Base-by-base conservation (phyloP, 2,329 filamentous ascomycete species). In the Colletotrichum musicola region DNA sequence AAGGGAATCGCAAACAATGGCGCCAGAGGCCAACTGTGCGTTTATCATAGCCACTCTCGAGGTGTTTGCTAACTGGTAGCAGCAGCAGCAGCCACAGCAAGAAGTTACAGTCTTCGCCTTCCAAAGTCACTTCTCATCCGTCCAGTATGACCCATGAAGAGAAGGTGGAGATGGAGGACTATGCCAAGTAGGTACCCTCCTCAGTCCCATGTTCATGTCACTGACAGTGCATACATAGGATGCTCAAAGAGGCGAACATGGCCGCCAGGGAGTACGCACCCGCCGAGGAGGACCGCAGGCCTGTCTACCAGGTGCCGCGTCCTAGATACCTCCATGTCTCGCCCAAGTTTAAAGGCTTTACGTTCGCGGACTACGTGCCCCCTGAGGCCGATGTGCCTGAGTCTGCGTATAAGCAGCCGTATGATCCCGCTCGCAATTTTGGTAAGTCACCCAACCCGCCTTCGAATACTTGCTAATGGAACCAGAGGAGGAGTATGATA, bases 401-500 rank as follows among this genome's bases (percentile, higher is more conserved):
- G 1, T 38, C 62, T 13, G 9, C 20, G 9, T 69, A 51, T 25
- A 61, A 53, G 12, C 66, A 61, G 25, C 62, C 62, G 4, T 69
- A 44, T 25, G 62, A 66, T 18, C 50, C 35, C 12, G 12, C 44
- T n/a, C 66, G 66, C 12, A 18, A 69, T 18, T 69, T 66, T 9
- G 56, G 66, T 69, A 46, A 56, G 50, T 56, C 1, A 20, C 13
- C 16, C 16, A 2, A 18, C 9, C 6, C 27, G 20, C 7, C 14
- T n/a, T 22, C 46, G 14, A 1, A 25, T 44, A 35, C 1, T 22
- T 51, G 13, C 49, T 64, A 47, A 66, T 12, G 14, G 14, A 2
- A 38, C 2, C 14, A 60, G 67, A 13, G 2, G 65, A 69, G 9
- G 70, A 72, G 10, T 73, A 73, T 40, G 77, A 78, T 38, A 75